Evolutionary conservation across 805 yeast genomes (phyloP), one percentile per base, ranked within the genome.

Genomic region (Yarrowia divulgata): DNA sequence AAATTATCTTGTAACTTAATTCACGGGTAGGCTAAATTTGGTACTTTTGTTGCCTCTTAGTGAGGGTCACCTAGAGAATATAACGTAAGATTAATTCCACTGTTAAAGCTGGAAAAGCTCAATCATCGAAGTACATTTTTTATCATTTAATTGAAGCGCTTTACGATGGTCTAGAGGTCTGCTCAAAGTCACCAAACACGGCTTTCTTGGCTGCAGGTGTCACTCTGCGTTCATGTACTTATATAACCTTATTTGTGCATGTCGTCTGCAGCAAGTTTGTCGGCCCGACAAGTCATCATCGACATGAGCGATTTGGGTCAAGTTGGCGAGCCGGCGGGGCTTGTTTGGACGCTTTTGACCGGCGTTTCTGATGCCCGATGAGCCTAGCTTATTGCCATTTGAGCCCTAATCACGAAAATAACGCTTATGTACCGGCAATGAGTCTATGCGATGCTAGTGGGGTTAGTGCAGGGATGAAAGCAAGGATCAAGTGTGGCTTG

Each of bases 351-450:
- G 18, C n/a, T 43, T 9, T 29, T 7, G 13, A 8, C 23, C 6
- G 4, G 8, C 18, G 18, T 18, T 8, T n/a, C 23, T n/a, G 29
- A 12, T 9, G 48, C 48, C 34, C 52, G 52, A n/a, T n/a, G n/a
- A n/a, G n/a, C n/a, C n/a, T n/a, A n/a, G n/a, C n/a, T n/a, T n/a
- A n/a, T n/a, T n/a, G n/a, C n/a, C n/a, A n/a, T 29, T 23, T 29
- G 6, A 12, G 0, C 18, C 35, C 14, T 29, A 29, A 23, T 29
- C 35, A 35, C 52, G 35, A 48, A 48, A 29, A n/a, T 23, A n/a
- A 48, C 52, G 52, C 52, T 48, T 48, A 48, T 48, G 52, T 48
- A 48, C 52, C 35, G 35, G 9, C 32, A 46, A 46, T 46, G 50
- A 46, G 50, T 46, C 52, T 29, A 48, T 48, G 35, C 50, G 50